Evolutionary conservation across 2,329 filamentous ascomycete species (phyloP), one percentile per base, ranked within the genome.

Genomic region (Neoscytalidium dimidiatum): DNA sequence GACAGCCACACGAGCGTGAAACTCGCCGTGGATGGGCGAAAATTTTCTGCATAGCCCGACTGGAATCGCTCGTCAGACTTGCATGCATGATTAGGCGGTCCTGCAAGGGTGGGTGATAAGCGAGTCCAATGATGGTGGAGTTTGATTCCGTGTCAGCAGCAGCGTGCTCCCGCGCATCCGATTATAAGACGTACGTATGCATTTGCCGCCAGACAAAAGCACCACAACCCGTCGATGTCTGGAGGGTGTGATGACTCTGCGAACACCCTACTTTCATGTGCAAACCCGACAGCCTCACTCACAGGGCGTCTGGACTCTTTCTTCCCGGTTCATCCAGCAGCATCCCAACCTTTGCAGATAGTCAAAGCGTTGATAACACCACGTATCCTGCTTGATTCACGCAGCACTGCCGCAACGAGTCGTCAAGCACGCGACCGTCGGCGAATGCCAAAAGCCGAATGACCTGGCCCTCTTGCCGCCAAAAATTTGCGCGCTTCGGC

Each of bases 301-400:
- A 19, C 2, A 11, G 38, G n/a, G 17, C 41, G 28, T 5, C 23
- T 8, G 4, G 9, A 23, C 17, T 43, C 6, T 17, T 2, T 29
- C 9, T 31, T 4, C 21, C 21, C n/a, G 6, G 13, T 26, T 3
- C 9, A 8, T n/a, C 14, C 8, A 23, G 29, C 28, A 3, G 6
- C 17, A 5, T 33, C 3, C 26, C 41, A 23, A 3, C 7, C 14
- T 43, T 21, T 9, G 11, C 33, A 11, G 19, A 17, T 33, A 8
- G n/a, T 7, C 33, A 28, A 6, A 17, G 33, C 31, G 13, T 28
- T 21, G 3, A 60, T 64, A 53, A 26, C 33, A 28, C 53, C 44
- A 41, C 52, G 64, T 48, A 58, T 66, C 56, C 61, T 61, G 52
- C 62, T 48, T 46, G 46, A 57, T 56, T 62, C 35, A 64, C 52